Base-by-base conservation (phyloP, 768 basidiomycete species). In the Xanthoconium purpureum region DNA sequence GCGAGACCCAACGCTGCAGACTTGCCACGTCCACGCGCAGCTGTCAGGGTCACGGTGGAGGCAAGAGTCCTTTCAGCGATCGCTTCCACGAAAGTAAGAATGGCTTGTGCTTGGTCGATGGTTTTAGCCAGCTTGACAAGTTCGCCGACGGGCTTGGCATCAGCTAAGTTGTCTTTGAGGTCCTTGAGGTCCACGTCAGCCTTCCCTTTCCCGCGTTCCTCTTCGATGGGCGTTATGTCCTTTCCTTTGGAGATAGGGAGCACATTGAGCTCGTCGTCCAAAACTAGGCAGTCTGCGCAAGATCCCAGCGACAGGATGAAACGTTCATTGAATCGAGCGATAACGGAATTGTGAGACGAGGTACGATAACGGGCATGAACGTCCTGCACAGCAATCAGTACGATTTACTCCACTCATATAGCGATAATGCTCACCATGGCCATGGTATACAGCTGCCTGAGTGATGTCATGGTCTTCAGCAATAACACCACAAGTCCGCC, bases 261-360 rank as follows among this genome's bases (percentile, higher is more conserved):
- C 13, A 98, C 95, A 68, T 98, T 98, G 43, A 99, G 84, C 72
- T 99, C 97, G 66, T 99, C 97, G 67, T 99, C 97, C 48, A 99
- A 82, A 28, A 98, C 86, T 2, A 99, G 79, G 65, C 96, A 98
- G 67, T 96, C 92, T 9, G 87, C 79, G 66, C 93, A 98, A 17
- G 92, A 89, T 24, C 94, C 94, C 18, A 99, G 84, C 18, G 97
- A 99, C 17, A 99, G 82, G 65, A 99, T 98, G 74, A 99, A 99
- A 12, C 97, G 89, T 70, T 99, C 97, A 73, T 99, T 99, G 78
- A 99, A 99, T 29, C 97, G 85, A 0, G 97, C 92, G n/a, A 87
- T 78, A 32, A 95, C 89, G 7, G 87, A 80, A 66, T 91, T 90
- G 65, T 95, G 92, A 2, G 92, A 87, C 13, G 91, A 88, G 0